Evolutionary conservation across 2,329 filamentous ascomycete species (phyloP).

Genomic region (Septoria linicola): DNA sequence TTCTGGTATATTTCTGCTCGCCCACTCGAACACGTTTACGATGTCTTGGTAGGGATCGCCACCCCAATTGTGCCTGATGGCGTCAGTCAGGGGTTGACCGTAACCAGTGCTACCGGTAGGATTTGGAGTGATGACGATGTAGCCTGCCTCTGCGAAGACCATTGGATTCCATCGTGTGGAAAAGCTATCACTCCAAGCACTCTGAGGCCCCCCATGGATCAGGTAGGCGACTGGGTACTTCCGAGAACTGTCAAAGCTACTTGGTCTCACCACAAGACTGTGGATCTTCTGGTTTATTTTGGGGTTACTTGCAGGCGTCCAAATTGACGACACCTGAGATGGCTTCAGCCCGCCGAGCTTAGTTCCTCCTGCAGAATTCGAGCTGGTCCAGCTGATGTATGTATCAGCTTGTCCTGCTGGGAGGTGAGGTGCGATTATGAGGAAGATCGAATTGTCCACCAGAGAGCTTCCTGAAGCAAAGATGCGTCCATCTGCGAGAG

Average conservation of each 20-base stretch:
- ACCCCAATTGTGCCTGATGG: constrained; percentile 79
- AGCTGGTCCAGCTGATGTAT: constrained; percentile 40
- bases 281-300: constrained; percentile 56
- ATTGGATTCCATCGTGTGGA: constrained; percentile 36
- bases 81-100: constrained; percentile 41
- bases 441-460: constrained; percentile 70
- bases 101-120: constrained; percentile 36
- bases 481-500: constrained; percentile 54
- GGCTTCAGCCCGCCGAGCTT: constrained; percentile 62
- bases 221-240: constrained; percentile 37
- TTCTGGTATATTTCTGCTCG: constrained; percentile 64
- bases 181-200: constrained; percentile 35
- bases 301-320: constrained; percentile 62
- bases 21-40: constrained; percentile 72
- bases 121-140: constrained; percentile 34
- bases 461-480: constrained; percentile 68
- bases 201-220: constrained; percentile 37
- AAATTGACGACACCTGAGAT: constrained; percentile 65
- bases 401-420: constrained; percentile 30
- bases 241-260: constrained; percentile 30
- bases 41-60: constrained; percentile 81
- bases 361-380: constrained; percentile 63
- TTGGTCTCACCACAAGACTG: constrained; percentile 51
- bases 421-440: constrained; percentile 57
- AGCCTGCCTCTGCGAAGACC: constrained; percentile 37